phyloP scores from a whole-genome alignment of 2,329 filamentous ascomycete species.

The Botryotinia globosa region DNA sequence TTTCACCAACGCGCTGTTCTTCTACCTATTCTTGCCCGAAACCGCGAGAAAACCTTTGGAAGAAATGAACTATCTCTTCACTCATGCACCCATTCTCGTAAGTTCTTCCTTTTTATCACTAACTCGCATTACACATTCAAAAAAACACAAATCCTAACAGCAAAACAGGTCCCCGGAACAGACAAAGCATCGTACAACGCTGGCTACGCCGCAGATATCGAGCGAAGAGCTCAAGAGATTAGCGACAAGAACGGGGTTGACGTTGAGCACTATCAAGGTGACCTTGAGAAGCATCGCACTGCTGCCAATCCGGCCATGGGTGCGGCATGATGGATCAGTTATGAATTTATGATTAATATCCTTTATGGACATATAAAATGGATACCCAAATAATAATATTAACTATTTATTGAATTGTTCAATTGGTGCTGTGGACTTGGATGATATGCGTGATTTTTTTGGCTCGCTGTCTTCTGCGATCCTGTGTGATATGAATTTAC shows the following conservation, averaged over 20 bases:
- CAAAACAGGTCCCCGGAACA: constrained; percentile 48
- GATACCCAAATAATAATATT: not conserved
- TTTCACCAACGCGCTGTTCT: constrained; percentile 65
- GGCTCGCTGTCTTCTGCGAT: not conserved
- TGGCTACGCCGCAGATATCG: constrained; percentile 50
- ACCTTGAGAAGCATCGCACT: not conserved
- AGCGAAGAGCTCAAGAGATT: constrained; percentile 56
- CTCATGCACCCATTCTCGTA: constrained; percentile 55
- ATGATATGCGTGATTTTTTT: not conserved
- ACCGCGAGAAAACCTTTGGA: constrained; percentile 63
- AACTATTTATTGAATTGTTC: not conserved
- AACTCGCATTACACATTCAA: not conserved
- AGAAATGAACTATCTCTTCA: constrained; percentile 42
- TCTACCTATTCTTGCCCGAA: constrained; percentile 66
- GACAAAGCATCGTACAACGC: constrained; percentile 51
- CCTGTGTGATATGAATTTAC: not conserved
- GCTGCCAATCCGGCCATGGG: not conserved
- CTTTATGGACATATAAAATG: not conserved
- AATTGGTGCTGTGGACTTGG: not conserved
- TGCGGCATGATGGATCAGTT: not conserved
- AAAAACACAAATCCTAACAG: not conserved
- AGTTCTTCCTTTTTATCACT: not conserved
- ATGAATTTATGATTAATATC: not conserved
- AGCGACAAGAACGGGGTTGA: constrained; percentile 47
- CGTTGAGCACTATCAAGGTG: not conserved